Evolutionary conservation across 345 rosid species (phyloP).

Genomic region (Pelargonium nanum): DNA sequence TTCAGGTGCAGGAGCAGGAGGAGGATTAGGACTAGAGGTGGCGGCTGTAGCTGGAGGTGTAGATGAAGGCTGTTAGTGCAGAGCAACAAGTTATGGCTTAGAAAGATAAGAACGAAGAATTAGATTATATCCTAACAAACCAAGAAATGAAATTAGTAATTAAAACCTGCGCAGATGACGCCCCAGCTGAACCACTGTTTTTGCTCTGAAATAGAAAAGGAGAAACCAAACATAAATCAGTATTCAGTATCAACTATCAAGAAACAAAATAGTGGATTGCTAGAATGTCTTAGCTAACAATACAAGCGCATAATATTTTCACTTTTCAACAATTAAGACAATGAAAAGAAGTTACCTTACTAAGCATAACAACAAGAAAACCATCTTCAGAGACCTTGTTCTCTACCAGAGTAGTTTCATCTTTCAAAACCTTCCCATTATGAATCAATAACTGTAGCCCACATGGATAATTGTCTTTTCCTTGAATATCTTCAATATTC

Average conservation of each 20-base stretch:
- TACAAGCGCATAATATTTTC: background rate
- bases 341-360: constrained; percentile 48
- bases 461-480: constrained; percentile 92
- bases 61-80: constrained; percentile 40
- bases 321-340: background rate
- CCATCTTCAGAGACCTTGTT: constrained; percentile 89
- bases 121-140: constrained; percentile 4
- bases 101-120: constrained; percentile 1
- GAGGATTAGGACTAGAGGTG: constrained; percentile 27
- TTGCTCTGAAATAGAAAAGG: constrained; percentile 41
- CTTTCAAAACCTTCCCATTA: constrained; percentile 95
- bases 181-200: constrained; percentile 26
- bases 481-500: constrained; percentile 88
- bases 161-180: constrained; percentile 51
- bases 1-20: constrained; percentile 31
- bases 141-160: constrained; percentile 1
- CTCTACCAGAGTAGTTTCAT: constrained; percentile 74
- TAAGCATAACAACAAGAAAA: constrained; percentile 97
- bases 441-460: constrained; percentile 90
- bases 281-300: background rate
- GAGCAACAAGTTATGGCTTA: constrained; percentile 8
- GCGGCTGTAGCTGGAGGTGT: constrained; percentile 32
- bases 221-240: background rate
- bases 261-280: background rate
- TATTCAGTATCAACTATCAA: too few relatives aligned